Evolutionary conservation across 371 early-diverging fungal genomes (phyloP).

Genomic region (Dinochytrium kinnereticum): DNA sequence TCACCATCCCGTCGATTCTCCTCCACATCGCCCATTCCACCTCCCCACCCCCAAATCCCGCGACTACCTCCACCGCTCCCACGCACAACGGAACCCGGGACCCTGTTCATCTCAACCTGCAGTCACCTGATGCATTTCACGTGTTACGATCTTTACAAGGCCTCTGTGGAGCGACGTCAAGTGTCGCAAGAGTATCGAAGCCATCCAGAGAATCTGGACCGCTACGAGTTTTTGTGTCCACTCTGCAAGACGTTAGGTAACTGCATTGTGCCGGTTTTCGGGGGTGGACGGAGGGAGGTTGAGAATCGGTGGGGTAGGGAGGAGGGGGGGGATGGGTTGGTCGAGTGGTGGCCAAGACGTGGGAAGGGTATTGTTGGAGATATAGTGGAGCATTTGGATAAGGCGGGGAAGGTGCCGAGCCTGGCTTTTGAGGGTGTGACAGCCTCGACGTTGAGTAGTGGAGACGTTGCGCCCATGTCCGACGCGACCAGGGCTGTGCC

Average conservation of each 20-base stretch:
- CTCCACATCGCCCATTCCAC: background rate
- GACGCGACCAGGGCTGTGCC: no score
- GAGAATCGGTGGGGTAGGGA: constrained; percentile 27
- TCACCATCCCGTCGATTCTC: background rate
- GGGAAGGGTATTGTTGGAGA: background rate
- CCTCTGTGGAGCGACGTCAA: constrained; percentile 80
- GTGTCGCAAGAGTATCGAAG: constrained; percentile 71
- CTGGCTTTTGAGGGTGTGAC: background rate
- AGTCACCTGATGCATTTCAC: constrained; percentile 94
- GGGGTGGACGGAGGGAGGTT: constrained; percentile 24
- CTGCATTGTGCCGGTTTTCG: constrained; percentile 48
- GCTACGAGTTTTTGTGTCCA: constrained; percentile 90
- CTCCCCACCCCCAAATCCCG: background rate
- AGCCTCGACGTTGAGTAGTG: background rate
- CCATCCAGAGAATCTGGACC: constrained; percentile 84
- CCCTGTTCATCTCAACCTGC: constrained; percentile 79
- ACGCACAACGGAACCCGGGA: background rate
- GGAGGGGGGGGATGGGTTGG: background rate
- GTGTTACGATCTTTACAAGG: constrained; percentile 86
- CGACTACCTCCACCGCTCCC: background rate
- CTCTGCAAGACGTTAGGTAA: constrained; percentile 96
- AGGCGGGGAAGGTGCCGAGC: background rate
- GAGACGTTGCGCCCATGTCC: background rate
- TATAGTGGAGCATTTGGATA: background rate
- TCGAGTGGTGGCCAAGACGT: background rate